A percentile compares a stretch with the other conserved stretches of the same genome.
Conservation (phyloP, 2,329 filamentous ascomycete species). For the Apiospora arundinis region DNA sequence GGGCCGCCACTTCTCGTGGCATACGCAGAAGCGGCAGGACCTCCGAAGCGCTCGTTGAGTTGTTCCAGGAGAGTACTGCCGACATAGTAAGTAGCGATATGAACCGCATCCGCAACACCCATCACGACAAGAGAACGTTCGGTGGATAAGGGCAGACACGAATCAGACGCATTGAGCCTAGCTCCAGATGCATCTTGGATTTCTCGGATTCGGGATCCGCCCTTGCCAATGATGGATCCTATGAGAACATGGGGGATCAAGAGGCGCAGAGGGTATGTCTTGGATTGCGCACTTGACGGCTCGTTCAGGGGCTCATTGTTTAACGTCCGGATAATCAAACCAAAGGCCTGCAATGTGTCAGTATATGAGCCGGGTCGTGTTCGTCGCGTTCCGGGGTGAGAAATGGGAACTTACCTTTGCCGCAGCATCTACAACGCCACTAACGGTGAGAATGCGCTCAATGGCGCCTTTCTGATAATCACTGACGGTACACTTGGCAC, state of each 20-base stretch:
- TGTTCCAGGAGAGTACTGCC: constrained; percentile 98
- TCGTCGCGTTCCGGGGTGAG: constrained; percentile 22
- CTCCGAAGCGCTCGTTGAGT: constrained; percentile 94
- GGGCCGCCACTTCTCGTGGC: constrained; percentile 93
- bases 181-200: constrained; percentile 98
- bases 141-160: constrained; percentile 90
- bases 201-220: constrained; percentile 92
- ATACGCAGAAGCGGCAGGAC: constrained; percentile 95
- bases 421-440: constrained; percentile 92
- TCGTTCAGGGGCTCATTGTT: constrained; percentile 94
- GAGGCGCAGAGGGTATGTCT: constrained; percentile 95
- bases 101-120: constrained; percentile 96
- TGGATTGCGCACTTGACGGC: constrained; percentile 89
- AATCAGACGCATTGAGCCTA: constrained; percentile 93
- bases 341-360: constrained; percentile 75
- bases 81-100: constrained; percentile 99
- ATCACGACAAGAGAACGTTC: constrained; percentile 98
- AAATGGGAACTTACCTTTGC: constrained; percentile 77
- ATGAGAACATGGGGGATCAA: constrained; percentile 97
- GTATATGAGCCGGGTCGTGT: background rate
- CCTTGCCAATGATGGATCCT: constrained; percentile 98
- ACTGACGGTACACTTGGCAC: constrained; percentile 97
- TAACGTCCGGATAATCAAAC: constrained; percentile 94
- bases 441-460: constrained; percentile 96
- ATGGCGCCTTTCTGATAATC: constrained; percentile 97